Evolutionary conservation across 2,329 filamentous ascomycete species (phyloP), one percentile per base, ranked within the genome.

Genomic region (Ambrosiella beaveri): DNA sequence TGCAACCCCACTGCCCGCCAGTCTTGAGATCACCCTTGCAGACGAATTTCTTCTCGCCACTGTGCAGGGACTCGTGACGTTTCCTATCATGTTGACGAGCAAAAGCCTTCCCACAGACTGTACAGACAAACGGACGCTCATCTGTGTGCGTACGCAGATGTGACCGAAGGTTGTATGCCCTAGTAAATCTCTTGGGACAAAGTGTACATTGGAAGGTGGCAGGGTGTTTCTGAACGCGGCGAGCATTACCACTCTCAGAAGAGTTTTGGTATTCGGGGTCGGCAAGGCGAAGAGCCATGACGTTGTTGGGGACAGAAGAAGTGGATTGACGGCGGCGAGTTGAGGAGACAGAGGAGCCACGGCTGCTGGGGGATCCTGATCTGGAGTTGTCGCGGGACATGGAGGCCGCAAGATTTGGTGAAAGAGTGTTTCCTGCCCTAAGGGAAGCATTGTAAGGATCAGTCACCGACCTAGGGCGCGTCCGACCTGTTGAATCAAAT

Each of bases 1-100:
- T 88, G 64, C 93, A 98, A 17, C 93, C 93, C 93, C 93, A 98
- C 63, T 86, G 81, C 4, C 84, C 84, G 52, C 84, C 83, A 1
- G 81, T 81, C 64, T 91, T 90, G 54, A 98, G 80, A 60, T 90
- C 86, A 57, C 93, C 93, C 64, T 88, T 89, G 71, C 93, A 98
- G 7, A 97, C 87, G 68, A 97, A 98, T 67, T 95, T 97, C 80
- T 97, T 98, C 73, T 98, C 93, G 47, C 93, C 93, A 0, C 88
- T 94, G 67, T 98, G 93, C 47, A 98, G 74, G 44, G 91, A 90
- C 71, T 98, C 93, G 70, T 98, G 93, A 44, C 93, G 85, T 71
- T 98, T 98, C 51, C 93, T 85, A 68, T 98, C 93, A 67, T 98
- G 93, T 67, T 98, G 93, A 35, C 93, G 85, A 5, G 93, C 93